Conservation (phyloP, 495 filamentous ascomycete species). For the Tuber calosporum region DNA sequence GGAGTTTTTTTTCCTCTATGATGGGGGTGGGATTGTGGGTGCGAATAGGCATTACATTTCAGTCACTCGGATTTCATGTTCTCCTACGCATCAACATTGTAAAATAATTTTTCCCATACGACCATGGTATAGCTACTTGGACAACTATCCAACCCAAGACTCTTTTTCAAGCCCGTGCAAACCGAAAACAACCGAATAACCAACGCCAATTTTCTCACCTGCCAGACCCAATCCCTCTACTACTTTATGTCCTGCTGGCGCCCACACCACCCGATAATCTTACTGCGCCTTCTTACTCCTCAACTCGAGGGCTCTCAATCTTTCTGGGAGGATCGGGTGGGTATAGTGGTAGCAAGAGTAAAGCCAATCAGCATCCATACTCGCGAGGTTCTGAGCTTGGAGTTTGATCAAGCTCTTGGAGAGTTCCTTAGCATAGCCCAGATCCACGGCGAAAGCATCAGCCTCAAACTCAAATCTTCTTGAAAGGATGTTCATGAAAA, state of each 20-base stretch:
- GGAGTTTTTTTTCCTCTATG: background rate
- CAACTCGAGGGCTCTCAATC: slow-evolving; percentile 85
- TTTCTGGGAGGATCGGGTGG: slow-evolving; percentile 90
- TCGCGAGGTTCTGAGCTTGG: slow-evolving; percentile 94
- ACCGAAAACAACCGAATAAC: background rate
- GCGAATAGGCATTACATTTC: background rate
- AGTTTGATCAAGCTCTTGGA: slow-evolving; percentile 87
- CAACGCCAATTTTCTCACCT: background rate
- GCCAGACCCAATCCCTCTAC: background rate
- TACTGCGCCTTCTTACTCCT: slow-evolving; percentile 50
- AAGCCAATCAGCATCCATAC: slow-evolving; percentile 97
- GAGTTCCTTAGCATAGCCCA: slow-evolving; percentile 81
- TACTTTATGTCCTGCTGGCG: background rate
- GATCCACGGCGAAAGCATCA: slow-evolving; percentile 74
- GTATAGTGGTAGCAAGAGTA: slow-evolving; percentile 98
- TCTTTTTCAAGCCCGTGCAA: background rate
- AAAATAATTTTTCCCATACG: background rate
- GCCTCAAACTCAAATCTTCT: slow-evolving; percentile 92
- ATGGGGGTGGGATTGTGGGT: background rate
- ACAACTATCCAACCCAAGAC: background rate
- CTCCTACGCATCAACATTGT: background rate
- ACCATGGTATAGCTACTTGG: background rate
- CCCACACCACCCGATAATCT: background rate
- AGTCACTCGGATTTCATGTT: background rate
- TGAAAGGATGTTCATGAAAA: slow-evolving; percentile 92